Evolutionary conservation across 768 basidiomycete genomes (phyloP), one percentile per base, ranked within the genome.

Genomic region (Mycena amicta): DNA sequence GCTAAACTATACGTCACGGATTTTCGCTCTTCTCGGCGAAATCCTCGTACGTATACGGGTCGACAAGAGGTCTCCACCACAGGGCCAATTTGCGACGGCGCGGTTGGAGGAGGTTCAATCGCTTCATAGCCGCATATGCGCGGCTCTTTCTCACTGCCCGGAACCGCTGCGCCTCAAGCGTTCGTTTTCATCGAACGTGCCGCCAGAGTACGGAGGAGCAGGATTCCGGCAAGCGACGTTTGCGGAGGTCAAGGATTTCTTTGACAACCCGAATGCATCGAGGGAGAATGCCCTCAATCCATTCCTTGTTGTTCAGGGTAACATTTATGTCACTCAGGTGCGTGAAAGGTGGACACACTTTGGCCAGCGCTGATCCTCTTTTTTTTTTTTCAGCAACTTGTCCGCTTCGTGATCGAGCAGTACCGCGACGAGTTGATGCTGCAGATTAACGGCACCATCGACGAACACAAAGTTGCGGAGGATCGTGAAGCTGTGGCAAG

Each of bases 301-400:
- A 20, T 95, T 89, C 80, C 79, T 95, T 29, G 93, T 96, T 29
- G 90, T 93, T 84, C 93, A 95, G 72, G 90, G 90, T 31, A 96
- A 96, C 68, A 77, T 96, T 40, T 95, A 89, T 66, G 93, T 95
- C 65, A 95, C 93, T 12, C 93, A 95, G 83, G 93, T 89, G 61
- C 59, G 81, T 54, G 15, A 13, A n/a, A 49, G 26, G 20, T 30
- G 40, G 46, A 31, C 13, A 20, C 11, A 13, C 11, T 37, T 8
- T 37, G 33, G 8, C 18, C 11, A 18, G 20, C 18, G 27, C 39
- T 50, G 16, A 50, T 54, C 41, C 39, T 45, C 33, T 53, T 55
- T 8, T 37, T 18, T 37, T 37, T 37, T 18, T 45, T 60, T 16
- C 63, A 95, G 92, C 93, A 95, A 93, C 83, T 94, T 50, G 92